A percentile compares a stretch with the other conserved stretches of the same genome.
Evolutionary conservation across 106 monocot genomes (phyloP).

Genomic region (Cymbidium sinense): DNA sequence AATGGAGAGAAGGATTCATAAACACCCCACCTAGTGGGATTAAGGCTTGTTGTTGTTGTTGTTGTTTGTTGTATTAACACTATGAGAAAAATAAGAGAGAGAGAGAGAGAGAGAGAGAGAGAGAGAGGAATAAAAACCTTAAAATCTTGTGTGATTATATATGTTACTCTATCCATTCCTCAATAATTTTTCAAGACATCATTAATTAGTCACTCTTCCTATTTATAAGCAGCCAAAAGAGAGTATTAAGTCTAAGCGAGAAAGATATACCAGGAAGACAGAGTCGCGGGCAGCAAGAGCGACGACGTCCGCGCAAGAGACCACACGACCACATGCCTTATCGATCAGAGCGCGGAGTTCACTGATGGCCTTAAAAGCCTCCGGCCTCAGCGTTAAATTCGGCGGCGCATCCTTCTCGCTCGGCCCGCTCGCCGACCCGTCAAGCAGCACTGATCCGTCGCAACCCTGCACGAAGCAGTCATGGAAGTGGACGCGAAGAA

Average conservation of each 20-base stretch:
- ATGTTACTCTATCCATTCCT: no score
- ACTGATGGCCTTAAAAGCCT: conserved; percentile 38
- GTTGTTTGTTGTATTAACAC: no score
- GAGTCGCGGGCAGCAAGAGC: conserved; percentile 33
- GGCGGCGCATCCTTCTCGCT: conserved; percentile 45
- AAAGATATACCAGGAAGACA: conserved; percentile 14
- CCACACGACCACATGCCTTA: conserved; percentile 16
- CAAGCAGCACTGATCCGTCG: conserved; percentile 51
- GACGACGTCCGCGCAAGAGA: conserved; percentile 29
- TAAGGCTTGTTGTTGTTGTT: no score
- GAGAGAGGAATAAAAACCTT: no score
- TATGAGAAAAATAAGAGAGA: no score
- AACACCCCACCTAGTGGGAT: no score
- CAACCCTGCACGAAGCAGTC: conserved; percentile 66
- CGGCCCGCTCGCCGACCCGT: conserved; percentile 42
- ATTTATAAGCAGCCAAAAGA: background rate
- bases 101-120: no score
- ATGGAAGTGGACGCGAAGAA: conserved; percentile 48
- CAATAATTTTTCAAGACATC: no score
- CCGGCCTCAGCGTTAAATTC: conserved; percentile 41
- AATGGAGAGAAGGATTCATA: no score
- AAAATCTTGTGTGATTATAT: no score
- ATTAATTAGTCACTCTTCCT: no score
- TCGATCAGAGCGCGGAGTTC: conserved; percentile 29
- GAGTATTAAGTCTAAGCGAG: background rate